phyloP scores from a whole-genome alignment of 2,329 filamentous ascomycete genomes.

The Ophiosphaerella narmari region DNA sequence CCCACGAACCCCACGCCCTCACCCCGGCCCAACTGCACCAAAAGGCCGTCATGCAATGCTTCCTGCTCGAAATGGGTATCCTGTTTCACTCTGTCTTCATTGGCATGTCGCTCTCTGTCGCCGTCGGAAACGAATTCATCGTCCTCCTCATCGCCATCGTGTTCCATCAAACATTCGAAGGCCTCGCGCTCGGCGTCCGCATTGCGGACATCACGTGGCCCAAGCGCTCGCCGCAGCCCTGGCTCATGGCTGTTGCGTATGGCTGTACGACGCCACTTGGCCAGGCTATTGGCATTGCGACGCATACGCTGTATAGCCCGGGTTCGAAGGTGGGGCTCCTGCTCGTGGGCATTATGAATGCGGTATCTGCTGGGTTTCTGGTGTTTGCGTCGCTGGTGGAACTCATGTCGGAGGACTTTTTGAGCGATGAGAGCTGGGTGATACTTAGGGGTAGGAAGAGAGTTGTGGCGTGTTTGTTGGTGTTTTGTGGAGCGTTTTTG shows the following conservation, averaged over 20 bases:
- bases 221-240: constrained; percentile 44
- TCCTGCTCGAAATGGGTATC: constrained; percentile 62
- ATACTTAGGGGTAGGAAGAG: constrained; percentile 66
- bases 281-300: constrained; percentile 77
- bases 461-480: constrained; percentile 65
- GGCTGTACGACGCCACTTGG: constrained; percentile 75
- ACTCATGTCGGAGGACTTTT: constrained; percentile 81
- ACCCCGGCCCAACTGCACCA: constrained; percentile 31
- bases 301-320: constrained; percentile 81
- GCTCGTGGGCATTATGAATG: constrained; percentile 87
- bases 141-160: constrained; percentile 64
- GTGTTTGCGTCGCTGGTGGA: constrained; percentile 85
- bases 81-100: constrained; percentile 68
- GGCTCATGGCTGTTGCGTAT: constrained; percentile 80
- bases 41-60: constrained; percentile 40
- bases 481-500: constrained; percentile 66
- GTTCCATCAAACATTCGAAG: constrained; percentile 81
- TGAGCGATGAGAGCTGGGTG: constrained; percentile 75
- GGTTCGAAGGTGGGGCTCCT: constrained; percentile 74
- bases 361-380: constrained; percentile 77
- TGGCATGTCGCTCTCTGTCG: constrained; percentile 63
- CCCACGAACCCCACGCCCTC: constrained; percentile 15
- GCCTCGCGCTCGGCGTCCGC: constrained; percentile 80
- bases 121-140: constrained; percentile 58
- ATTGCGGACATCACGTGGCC: constrained; percentile 73